phyloP scores from a whole-genome alignment of 768 basidiomycete species.

The Austroboletus festivus region DNA sequence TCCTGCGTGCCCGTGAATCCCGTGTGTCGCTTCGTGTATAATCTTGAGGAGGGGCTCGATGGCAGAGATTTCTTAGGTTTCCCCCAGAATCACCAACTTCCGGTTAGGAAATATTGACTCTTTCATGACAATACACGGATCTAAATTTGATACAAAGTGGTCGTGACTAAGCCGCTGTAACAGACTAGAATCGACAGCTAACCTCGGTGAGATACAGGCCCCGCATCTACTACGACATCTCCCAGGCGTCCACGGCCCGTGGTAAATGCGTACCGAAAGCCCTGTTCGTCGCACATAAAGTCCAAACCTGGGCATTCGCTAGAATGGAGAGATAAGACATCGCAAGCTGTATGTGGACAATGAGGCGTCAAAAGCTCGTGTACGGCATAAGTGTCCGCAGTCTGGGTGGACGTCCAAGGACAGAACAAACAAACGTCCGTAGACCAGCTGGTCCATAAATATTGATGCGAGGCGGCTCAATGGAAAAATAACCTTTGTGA shows the following conservation, averaged over 20 bases:
- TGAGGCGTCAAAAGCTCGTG: slow-evolving; percentile 67
- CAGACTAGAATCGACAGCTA: slow-evolving; percentile 17
- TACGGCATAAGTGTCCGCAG: slow-evolving; percentile 63
- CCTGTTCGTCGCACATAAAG: slow-evolving; percentile 50
- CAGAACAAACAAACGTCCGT: slow-evolving; percentile 68
- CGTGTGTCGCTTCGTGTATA: slow-evolving; percentile 86
- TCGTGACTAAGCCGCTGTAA: background rate
- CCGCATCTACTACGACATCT: slow-evolving; percentile 62
- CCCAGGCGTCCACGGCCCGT: slow-evolving; percentile 38
- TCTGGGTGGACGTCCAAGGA: slow-evolving; percentile 61
- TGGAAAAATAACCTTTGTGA: too few relatives aligned
- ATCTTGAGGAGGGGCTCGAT: slow-evolving; percentile 54
- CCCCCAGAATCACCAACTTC: slow-evolving; percentile 74
- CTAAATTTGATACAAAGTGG: slow-evolving; percentile 34
- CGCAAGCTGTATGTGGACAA: slow-evolving; percentile 56
- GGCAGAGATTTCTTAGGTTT: slow-evolving; percentile 63
- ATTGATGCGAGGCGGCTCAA: slow-evolving; percentile 51
- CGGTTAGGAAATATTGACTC: slow-evolving; percentile 51
- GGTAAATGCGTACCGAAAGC: slow-evolving; percentile 63
- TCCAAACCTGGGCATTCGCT: slow-evolving; percentile 65
- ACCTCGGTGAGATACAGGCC: slow-evolving; percentile 77
- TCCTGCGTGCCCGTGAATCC: slow-evolving; percentile 46
- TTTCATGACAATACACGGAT: slow-evolving; percentile 73
- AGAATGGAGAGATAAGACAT: slow-evolving; percentile 47
- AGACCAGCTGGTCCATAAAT: slow-evolving; percentile 81